These are phyloP conservation scores for Lobosporangium transversale DNA, from an alignment of 192 early-diverging fungal genomes.

Conservation along the genomic window DNA sequence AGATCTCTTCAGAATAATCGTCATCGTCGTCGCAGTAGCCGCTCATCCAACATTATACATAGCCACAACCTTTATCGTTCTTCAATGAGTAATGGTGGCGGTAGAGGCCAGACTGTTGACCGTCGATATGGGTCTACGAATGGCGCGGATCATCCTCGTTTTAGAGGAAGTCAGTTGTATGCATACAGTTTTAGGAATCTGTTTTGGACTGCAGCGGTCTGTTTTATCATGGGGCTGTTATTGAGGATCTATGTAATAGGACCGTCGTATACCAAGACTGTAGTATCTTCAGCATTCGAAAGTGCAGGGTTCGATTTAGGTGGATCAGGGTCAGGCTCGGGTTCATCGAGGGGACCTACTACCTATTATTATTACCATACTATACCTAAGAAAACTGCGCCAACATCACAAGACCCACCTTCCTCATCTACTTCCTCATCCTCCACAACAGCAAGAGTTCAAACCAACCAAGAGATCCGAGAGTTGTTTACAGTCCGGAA, in stretches of 20 bases:
- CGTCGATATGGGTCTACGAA: constrained; percentile 33
- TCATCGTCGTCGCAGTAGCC: constrained; percentile 11
- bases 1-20: too few relatives aligned
- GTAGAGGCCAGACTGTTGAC: too few relatives aligned
- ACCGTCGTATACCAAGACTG: constrained; percentile 38
- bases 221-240: constrained; percentile 32
- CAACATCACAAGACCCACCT: too few relatives aligned
- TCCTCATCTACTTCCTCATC: constrained; percentile 2
- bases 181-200: constrained; percentile 42
- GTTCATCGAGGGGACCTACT: constrained; percentile 15
- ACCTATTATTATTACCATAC: constrained; percentile 43
- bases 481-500: constrained; percentile 42
- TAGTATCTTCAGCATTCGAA: too few relatives aligned
- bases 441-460: background rate
- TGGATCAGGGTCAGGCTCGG: background rate
- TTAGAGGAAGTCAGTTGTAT: constrained; percentile 33
- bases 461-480: constrained; percentile 18
- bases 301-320: too few relatives aligned
- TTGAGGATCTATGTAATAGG: constrained; percentile 46
- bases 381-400: background rate
- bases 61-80: background rate
- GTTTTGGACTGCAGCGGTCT: constrained; percentile 31
- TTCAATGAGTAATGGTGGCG: background rate
- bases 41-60: constrained; percentile 3
- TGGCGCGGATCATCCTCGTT: constrained; percentile 47